Evolutionary conservation across 1,139 yeast genomes (phyloP).

Genomic region (Geotrichum fermentans): DNA sequence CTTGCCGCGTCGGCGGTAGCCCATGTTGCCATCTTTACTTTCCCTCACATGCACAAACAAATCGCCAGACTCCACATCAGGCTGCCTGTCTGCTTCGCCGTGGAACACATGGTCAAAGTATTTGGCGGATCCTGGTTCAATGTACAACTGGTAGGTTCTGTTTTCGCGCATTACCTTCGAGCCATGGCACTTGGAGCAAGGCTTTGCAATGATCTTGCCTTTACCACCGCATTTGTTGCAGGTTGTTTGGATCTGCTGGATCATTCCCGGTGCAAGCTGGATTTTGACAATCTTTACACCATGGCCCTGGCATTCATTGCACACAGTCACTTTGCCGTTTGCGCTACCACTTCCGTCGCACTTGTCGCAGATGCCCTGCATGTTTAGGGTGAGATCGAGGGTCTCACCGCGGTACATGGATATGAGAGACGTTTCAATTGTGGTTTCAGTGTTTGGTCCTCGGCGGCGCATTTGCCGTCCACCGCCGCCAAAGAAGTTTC

Average conservation of each 20-base stretch:
- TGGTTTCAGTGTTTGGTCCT: constrained; percentile 63
- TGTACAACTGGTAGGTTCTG: constrained; percentile 56
- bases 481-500: constrained; percentile 71
- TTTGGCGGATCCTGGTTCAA: constrained; percentile 68
- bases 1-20: constrained; percentile 74
- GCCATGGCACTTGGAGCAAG: constrained; percentile 70
- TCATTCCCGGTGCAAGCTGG: constrained; percentile 86
- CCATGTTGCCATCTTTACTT: constrained; percentile 48
- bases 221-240: constrained; percentile 80
- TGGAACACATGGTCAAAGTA: constrained; percentile 53
- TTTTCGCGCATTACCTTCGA: constrained; percentile 53
- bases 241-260: constrained; percentile 72
- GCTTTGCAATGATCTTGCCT: constrained; percentile 60
- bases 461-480: constrained; percentile 40
- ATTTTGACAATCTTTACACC: constrained; percentile 66
- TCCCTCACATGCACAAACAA: constrained; percentile 52
- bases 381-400: constrained; percentile 56
- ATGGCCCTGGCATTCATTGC: constrained; percentile 66
- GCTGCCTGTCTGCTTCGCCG: constrained; percentile 81
- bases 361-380: constrained; percentile 67
- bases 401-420: constrained; percentile 69
- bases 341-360: constrained; percentile 84
- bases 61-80: constrained; percentile 81
- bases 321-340: constrained; percentile 63
- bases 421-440: constrained; percentile 51